These are phyloP conservation scores for Russula sp. DNA, from an alignment of 768 basidiomycete genomes.

Conservation along the genomic window DNA sequence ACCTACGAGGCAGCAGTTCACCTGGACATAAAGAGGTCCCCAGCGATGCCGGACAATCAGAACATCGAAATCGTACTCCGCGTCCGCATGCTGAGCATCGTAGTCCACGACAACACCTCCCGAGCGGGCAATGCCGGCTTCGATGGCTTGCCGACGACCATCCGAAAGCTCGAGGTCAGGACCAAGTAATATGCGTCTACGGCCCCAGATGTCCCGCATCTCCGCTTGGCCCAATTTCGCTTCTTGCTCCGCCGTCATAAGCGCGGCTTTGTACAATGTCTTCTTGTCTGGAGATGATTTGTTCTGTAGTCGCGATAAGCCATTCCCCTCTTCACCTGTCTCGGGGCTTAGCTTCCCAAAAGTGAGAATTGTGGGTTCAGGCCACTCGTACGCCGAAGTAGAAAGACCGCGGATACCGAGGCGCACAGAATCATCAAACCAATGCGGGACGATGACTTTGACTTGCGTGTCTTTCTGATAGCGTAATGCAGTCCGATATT, in stretches of 20 bases:
- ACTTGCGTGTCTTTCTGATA: constrained; percentile 52
- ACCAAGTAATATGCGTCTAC: constrained; percentile 54
- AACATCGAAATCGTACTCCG: constrained; percentile 53
- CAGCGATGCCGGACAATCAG: constrained; percentile 63
- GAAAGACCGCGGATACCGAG: constrained; percentile 42
- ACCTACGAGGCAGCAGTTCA: constrained; percentile 23
- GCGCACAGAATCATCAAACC: constrained; percentile 78
- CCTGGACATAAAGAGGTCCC: constrained; percentile 65
- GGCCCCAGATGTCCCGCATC: constrained; percentile 46
- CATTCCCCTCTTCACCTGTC: constrained; percentile 23
- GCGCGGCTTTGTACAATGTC: constrained; percentile 31
- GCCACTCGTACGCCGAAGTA: constrained; percentile 61
- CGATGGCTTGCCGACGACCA: constrained; percentile 46
- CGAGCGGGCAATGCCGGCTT: constrained; percentile 49
- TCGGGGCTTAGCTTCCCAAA: constrained; percentile 23
- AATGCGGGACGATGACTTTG: constrained; percentile 76
- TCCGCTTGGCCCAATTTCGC: constrained; percentile 16
- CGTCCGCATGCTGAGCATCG: constrained; percentile 33
- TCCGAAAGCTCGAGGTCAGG: constrained; percentile 46
- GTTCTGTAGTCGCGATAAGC: constrained; percentile 27
- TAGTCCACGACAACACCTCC: constrained; percentile 46
- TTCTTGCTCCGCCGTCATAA: constrained; percentile 23
- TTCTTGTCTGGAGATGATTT: constrained; percentile 30
- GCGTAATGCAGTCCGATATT: constrained; percentile 46
- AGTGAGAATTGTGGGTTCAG: constrained; percentile 52